phyloP scores from a whole-genome alignment of 257 asterid genomes.

The Mitragyna speciosa region DNA sequence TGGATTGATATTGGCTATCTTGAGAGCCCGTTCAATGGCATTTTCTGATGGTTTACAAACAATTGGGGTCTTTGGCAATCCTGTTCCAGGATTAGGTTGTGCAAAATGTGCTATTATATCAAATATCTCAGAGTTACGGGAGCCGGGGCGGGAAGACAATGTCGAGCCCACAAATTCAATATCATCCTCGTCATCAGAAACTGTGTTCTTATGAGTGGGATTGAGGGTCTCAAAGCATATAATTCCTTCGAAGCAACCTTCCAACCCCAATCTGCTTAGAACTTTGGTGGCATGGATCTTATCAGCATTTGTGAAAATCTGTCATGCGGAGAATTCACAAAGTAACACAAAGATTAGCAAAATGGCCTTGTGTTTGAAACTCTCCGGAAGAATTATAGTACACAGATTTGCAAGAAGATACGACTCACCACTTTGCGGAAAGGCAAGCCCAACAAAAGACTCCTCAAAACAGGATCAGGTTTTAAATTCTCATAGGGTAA shows the following conservation, averaged over 20 bases:
- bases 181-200: constrained; percentile 84
- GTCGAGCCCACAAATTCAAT: constrained; percentile 57
- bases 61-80: constrained; percentile 80
- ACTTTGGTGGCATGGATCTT: constrained; percentile 72
- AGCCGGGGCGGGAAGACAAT: constrained; percentile 12
- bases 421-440: constrained; percentile 77
- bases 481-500: constrained; percentile 82
- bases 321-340: constrained; percentile 4
- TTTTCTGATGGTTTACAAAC: constrained; percentile 85
- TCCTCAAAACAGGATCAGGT: constrained; percentile 82
- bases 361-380: not conserved
- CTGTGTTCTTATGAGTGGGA: constrained; percentile 59
- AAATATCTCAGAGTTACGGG: constrained; percentile 45
- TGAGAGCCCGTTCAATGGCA: constrained; percentile 77
- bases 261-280: constrained; percentile 66
- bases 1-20: constrained; percentile 74
- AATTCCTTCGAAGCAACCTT: constrained; percentile 93
- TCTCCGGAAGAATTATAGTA: too few species aligned
- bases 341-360: not conserved
- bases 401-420: not conserved
- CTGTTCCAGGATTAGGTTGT: constrained; percentile 43
- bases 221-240: constrained; percentile 92
- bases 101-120: constrained; percentile 77
- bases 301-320: constrained; percentile 97
- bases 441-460: constrained; percentile 74